Conservation (phyloP, 1,284 basidiomycete species). For the Irpex sp. region DNA sequence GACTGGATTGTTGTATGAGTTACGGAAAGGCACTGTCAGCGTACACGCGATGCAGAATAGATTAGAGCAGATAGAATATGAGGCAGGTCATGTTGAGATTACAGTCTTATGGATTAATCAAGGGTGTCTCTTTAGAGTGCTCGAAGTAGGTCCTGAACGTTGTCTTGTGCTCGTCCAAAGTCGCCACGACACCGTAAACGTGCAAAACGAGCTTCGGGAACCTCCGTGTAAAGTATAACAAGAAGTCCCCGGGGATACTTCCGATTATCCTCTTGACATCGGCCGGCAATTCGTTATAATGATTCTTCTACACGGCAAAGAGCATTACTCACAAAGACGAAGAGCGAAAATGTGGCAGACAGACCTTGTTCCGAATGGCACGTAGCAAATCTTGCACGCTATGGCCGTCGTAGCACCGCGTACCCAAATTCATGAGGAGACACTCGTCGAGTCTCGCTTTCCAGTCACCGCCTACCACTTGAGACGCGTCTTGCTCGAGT, state of each 20-base stretch:
- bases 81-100: too few relatives aligned
- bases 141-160: conserved; percentile 88
- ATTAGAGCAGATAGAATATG: too few relatives aligned
- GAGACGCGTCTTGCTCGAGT: conserved; percentile 72
- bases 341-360: too few relatives aligned
- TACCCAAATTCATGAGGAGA: conserved; percentile 92
- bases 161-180: conserved; percentile 71
- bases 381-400: conserved; percentile 91
- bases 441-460: conserved; percentile 80
- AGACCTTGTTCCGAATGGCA: conserved; percentile 92
- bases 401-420: conserved; percentile 93
- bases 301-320: conserved; percentile 74
- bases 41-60: too few relatives aligned
- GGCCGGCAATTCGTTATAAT: conserved; percentile 94
- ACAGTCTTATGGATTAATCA: too few relatives aligned
- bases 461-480: conserved; percentile 88
- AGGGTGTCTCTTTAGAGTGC: too few relatives aligned
- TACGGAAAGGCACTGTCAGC: too few relatives aligned
- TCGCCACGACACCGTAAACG: conserved; percentile 81
- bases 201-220: conserved; percentile 89
- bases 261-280: conserved; percentile 86
- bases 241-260: conserved; percentile 87
- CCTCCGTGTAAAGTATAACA: conserved; percentile 90
- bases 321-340: too few relatives aligned
- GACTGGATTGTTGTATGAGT: too few relatives aligned